Evolutionary conservation across 2,329 filamentous ascomycete genomes (phyloP).

Genomic region (Fusarium burgessii): DNA sequence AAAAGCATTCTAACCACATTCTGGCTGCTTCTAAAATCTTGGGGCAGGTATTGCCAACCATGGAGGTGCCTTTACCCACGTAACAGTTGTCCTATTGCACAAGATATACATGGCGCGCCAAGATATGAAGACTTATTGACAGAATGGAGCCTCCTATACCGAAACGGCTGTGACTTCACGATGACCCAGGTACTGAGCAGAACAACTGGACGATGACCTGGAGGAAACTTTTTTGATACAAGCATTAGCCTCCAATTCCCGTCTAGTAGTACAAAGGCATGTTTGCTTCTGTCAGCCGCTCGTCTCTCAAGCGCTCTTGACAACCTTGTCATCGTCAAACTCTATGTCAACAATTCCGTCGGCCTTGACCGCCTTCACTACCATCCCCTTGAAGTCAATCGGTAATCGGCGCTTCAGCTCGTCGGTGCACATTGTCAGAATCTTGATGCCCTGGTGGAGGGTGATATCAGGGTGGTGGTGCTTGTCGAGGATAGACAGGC

Average conservation of each 20-base stretch:
- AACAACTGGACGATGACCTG: background rate
- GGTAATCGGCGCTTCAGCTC: conserved; percentile 97
- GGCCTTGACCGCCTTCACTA: conserved; percentile 94
- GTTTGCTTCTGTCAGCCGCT: conserved; percentile 37
- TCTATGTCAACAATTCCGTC: conserved; percentile 89
- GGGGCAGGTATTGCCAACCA: background rate
- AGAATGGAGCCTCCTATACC: background rate
- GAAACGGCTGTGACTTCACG: background rate
- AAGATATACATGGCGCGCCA: background rate
- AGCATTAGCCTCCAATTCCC: conserved; percentile 42
- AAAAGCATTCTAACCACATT: background rate
- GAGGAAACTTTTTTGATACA: conserved; percentile 44
- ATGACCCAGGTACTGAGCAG: background rate
- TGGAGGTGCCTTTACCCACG: background rate
- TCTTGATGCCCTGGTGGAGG: conserved; percentile 89
- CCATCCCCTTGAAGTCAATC: conserved; percentile 98
- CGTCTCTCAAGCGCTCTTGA: conserved; percentile 66
- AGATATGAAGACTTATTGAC: background rate
- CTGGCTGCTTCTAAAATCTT: background rate
- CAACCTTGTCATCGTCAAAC: conserved; percentile 84
- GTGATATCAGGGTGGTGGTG: conserved; percentile 96
- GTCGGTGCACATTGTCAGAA: conserved; percentile 94
- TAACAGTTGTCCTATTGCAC: background rate
- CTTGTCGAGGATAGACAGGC: conserved; percentile 96
- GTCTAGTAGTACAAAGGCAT: conserved; percentile 55